A percentile compares a stretch with the other conserved stretches of the same genome.
phyloP scores from a whole-genome alignment of 2,329 filamentous ascomycete genomes.

The Trichoderma sp. region DNA sequence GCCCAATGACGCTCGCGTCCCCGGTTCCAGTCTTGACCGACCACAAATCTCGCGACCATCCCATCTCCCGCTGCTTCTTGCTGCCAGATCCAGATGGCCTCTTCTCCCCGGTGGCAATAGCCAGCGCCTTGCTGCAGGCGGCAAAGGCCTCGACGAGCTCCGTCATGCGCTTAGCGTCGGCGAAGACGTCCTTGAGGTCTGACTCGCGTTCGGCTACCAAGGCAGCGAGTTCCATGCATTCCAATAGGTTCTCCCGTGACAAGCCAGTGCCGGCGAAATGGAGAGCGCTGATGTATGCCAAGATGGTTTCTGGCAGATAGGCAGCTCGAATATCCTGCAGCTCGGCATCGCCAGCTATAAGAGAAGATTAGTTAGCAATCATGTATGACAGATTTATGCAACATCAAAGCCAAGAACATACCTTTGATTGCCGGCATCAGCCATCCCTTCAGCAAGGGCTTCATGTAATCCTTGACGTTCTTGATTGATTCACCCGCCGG shows the following conservation, averaged over 20 bases:
- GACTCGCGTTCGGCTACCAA: conserved; percentile 69
- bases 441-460: conserved; percentile 64
- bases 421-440: conserved; percentile 55
- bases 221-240: conserved; percentile 83
- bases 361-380: background rate
- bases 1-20: conserved; percentile 4
- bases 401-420: conserved; percentile 36
- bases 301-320: conserved; percentile 81
- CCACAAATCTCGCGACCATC: conserved; percentile 64
- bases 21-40: conserved; percentile 42
- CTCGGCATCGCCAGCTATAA: conserved; percentile 53
- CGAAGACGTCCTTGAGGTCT: conserved; percentile 63
- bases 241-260: conserved; percentile 72
- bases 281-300: conserved; percentile 79
- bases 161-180: conserved; percentile 64
- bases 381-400: background rate
- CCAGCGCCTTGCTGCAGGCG: conserved; percentile 69
- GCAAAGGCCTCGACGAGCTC: conserved; percentile 78
- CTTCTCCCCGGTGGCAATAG: conserved; percentile 56
- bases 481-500: conserved; percentile 56
- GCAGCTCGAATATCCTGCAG: conserved; percentile 65
- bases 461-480: conserved; percentile 54
- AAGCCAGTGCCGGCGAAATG: conserved; percentile 75
- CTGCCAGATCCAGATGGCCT: conserved; percentile 48
- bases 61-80: conserved; percentile 61